Evolutionary conservation across 345 rosid species (phyloP), one percentile per base, ranked within the genome.

Genomic region (Kernera saxatilis): DNA sequence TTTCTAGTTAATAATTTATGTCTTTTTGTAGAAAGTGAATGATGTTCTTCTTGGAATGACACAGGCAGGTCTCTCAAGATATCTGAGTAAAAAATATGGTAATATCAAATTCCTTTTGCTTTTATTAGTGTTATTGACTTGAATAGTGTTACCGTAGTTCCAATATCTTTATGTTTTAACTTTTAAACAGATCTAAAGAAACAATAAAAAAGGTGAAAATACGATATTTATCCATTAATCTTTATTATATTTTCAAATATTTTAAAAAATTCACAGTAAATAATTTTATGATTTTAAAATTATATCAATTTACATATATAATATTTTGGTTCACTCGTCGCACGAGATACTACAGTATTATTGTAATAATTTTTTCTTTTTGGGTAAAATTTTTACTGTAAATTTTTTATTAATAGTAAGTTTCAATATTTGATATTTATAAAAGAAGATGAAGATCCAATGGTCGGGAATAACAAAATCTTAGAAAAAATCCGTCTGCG

Each of bases 41-140:
- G 92, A 91, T 71, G 88, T 91, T 44, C 26, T 86, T 19, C 43
- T 86, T 44, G 97, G 90, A 49, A 67, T 83, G n/a, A 84, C 87
- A 36, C 86, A 86, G 43, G 88, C 89, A 33, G 89, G 83, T 48
- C 77, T 91, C 50, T 85, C 92, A 19, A 78, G 63, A 45, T 86
- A 85, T 41, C 69, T 88, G 41, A 64, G 75, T 32, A 60, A 83
- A 54, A 84, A 60, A 79, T 74, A 11, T 49, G 86, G 94, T 86
- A 62, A 79, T 76, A 22, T 52, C 11, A 23, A 8, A 32, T 51
- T 48, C 26, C 45, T 5, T 45, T 49, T 40, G 3, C 23, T 44
- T 23, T 12, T 14, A 25, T 2, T 10, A 49, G 54, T 23, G 48
- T 33, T 30, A 30, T 30, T 30, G 8, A 30, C 5, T 30, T 30